These are phyloP conservation scores for Gossypium rotundifolium DNA, from an alignment of 345 rosid species.

Conservation along the genomic window DNA sequence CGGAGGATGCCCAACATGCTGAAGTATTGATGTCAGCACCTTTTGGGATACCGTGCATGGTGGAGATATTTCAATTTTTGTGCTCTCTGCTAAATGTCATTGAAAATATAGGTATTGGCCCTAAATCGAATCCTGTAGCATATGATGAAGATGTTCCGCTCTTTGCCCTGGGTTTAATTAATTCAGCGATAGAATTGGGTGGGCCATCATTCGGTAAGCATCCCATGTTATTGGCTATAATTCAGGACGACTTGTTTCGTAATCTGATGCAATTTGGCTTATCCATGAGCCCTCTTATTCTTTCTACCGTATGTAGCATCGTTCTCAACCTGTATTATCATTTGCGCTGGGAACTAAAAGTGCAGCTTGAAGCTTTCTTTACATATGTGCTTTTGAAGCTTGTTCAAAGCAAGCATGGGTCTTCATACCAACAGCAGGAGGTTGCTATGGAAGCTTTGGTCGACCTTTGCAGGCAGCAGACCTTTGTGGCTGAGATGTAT, in stretches of 20 bases:
- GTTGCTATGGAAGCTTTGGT: conserved; percentile 80
- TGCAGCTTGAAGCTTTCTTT: conserved; percentile 69
- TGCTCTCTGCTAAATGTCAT: conserved; percentile 60
- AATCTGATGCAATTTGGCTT: conserved; percentile 74
- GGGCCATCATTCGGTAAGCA: conserved; percentile 47
- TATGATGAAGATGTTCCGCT: conserved; percentile 80
- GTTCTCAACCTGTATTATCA: conserved; percentile 64
- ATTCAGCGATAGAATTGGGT: conserved; percentile 62
- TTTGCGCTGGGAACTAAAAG: conserved; percentile 57
- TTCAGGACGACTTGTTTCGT: conserved; percentile 65
- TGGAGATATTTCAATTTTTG: conserved; percentile 62
- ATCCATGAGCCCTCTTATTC: conserved; percentile 74
- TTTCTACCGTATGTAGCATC: conserved; percentile 70
- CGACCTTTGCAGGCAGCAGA: conserved; percentile 62
- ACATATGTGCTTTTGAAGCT: conserved; percentile 62
- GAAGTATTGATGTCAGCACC: conserved; percentile 47
- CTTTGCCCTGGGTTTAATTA: conserved; percentile 68
- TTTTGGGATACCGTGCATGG: conserved; percentile 72
- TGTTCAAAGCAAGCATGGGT: conserved; percentile 63
- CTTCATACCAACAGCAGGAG: conserved; percentile 74
- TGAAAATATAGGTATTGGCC: conserved; percentile 40
- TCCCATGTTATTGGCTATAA: conserved; percentile 45
- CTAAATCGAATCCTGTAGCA: conserved; percentile 58
- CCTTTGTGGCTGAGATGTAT: conserved; percentile 61
- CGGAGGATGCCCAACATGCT: conserved; percentile 34